Conservation (phyloP, 2,329 filamentous ascomycete genomes). For the Diaporthe vexans region DNA sequence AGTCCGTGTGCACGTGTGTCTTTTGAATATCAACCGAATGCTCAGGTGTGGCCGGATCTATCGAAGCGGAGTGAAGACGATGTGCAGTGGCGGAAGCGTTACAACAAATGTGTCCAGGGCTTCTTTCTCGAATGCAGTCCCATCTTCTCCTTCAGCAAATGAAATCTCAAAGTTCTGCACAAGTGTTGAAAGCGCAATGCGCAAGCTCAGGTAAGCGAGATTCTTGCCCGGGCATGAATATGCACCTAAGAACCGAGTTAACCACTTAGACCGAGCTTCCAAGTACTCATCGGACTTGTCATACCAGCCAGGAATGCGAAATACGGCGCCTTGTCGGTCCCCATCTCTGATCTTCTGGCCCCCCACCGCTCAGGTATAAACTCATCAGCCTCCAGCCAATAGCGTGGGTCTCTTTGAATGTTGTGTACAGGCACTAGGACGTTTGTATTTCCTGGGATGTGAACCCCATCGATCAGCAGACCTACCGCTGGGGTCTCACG, state of each 20-base stretch:
- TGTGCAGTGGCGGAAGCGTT: neutral
- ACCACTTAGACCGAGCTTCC: too few species aligned
- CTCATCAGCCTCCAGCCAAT: slow-evolving; percentile 37
- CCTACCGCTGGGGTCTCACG: slow-evolving; percentile 29
- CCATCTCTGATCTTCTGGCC: slow-evolving; percentile 16
- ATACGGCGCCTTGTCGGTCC: slow-evolving; percentile 41
- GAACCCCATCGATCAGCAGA: slow-evolving; percentile 39
- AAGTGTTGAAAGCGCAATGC: slow-evolving; percentile 21
- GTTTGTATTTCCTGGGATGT: slow-evolving; percentile 37
- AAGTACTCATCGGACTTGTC: neutral
- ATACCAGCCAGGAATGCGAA: slow-evolving; percentile 40
- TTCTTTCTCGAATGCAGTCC: slow-evolving; percentile 13
- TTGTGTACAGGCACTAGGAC: slow-evolving; percentile 34
- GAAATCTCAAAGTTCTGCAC: slow-evolving; percentile 25
- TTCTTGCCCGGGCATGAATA: slow-evolving; percentile 34
- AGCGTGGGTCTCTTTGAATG: slow-evolving; percentile 43
- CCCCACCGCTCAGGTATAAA: slow-evolving; percentile 44
- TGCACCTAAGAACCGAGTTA: slow-evolving; percentile 15
- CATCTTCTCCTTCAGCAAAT: slow-evolving; percentile 14
- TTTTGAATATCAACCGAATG: neutral
- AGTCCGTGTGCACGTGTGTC: neutral
- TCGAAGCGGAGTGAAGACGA: slow-evolving; percentile 1
- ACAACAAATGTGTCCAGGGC: slow-evolving; percentile 14
- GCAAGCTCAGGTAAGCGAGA: slow-evolving; percentile 25
- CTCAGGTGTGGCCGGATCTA: too few species aligned